Base-by-base conservation (phyloP, 257 asterid species). In the Mitragyna speciosa region DNA sequence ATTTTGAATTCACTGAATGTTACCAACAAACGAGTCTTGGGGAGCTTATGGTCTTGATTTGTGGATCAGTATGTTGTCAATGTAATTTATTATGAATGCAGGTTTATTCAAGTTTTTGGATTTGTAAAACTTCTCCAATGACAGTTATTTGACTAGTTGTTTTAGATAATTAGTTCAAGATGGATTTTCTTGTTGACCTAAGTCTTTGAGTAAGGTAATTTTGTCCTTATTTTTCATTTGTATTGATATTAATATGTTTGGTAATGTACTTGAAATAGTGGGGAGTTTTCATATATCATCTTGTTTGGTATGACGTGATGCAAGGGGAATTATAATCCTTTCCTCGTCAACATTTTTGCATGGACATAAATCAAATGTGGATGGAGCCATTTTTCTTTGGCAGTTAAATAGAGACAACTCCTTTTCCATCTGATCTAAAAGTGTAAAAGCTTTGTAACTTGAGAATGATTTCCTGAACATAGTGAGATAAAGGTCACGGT, bases 401-500 rank as follows among this genome's bases (percentile, higher is more conserved):
- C 24, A 65, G 56, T 74, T 67, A 73, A 63, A 71, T 30, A 39
- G 73, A 17, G 14, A 54, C 54, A 72, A 45, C 59, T 76, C 59
- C 66, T 28, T 31, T 72, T 61, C 59, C 22, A 20, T 26, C 36
- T 45, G 64, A 75, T 54, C n/a, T 58, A n/a, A 22, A 70, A 43
- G 58, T 61, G 22, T 47, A 58, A 12, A 6, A 28, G 14, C 14
- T 59, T 48, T 16, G 5, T 26, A 39, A 3, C 49, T 56, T 41
- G 26, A 70, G 58, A 54, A 56, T 24, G 2, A 9, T 49, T 47
- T 79, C 39, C 70, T n/a, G 3, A 31, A 78, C n/a, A 52, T 56
- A 17, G 43, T 49, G 36, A 24, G 49, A 73, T 20, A 17, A 24
- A 22, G 39, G 45, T 63, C 39, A 28, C 4, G n/a, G 61, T 51